phyloP scores from a whole-genome alignment of 352 stramenopile genomes.

The Phytophthora citrophthora region DNA sequence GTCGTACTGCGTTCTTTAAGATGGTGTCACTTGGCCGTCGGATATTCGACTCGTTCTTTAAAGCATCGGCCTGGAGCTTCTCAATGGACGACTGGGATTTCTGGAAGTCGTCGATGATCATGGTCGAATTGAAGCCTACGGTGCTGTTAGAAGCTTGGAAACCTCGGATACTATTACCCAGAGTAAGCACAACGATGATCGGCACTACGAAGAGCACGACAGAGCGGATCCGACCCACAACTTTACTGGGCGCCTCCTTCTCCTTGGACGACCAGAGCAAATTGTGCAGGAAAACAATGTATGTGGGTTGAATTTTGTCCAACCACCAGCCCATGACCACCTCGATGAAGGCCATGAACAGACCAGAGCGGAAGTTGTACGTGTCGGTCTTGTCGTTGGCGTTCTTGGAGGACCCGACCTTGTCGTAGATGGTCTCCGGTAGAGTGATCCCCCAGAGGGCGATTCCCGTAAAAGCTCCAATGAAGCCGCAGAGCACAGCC shows the following conservation, averaged over 20 bases:
- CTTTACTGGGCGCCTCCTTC: conserved; percentile 11
- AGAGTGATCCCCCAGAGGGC: conserved; percentile 37
- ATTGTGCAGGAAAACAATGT: conserved; percentile 61
- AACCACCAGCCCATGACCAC: conserved; percentile 44
- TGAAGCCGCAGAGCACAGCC: conserved; percentile 23
- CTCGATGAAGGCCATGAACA: conserved; percentile 51
- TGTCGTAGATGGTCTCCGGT: conserved; percentile 43
- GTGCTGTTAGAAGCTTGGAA: conserved; percentile 58
- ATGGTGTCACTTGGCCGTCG: conserved; percentile 37
- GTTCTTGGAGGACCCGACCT: conserved; percentile 39
- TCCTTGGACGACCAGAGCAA: conserved; percentile 39
- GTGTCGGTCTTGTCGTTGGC: conserved; percentile 38
- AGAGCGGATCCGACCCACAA: conserved; percentile 16
- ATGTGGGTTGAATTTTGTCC: conserved; percentile 43
- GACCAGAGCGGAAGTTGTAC: conserved; percentile 57
- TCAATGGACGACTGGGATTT: conserved; percentile 43
- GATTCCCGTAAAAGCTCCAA: conserved; percentile 44
- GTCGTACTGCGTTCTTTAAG: conserved; percentile 47
- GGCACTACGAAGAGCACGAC: conserved; percentile 47
- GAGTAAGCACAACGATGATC: conserved; percentile 44
- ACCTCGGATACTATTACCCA: conserved; percentile 56
- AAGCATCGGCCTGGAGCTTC: conserved; percentile 17
- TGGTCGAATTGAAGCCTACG: conserved; percentile 53
- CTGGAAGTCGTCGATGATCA: conserved; percentile 48
- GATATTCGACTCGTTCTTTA: conserved; percentile 29